phyloP scores from a whole-genome alignment of 805 yeast genomes.

The Monosporozyma unispora region DNA sequence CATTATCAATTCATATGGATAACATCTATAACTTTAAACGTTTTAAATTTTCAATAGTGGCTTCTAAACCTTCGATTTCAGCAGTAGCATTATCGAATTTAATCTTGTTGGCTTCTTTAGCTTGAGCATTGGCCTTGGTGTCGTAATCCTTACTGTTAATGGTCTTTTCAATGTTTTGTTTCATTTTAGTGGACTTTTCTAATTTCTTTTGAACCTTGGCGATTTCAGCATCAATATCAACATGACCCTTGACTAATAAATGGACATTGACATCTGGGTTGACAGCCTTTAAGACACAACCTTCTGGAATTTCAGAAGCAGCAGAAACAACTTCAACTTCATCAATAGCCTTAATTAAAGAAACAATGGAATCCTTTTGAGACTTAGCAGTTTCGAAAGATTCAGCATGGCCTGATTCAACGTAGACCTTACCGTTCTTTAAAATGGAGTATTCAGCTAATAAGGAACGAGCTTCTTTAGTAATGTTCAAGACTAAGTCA shows the following conservation, averaged over 20 bases:
- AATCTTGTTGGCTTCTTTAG: constrained; percentile 63
- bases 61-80: constrained; percentile 82
- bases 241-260: constrained; percentile 85
- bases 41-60: constrained; percentile 78
- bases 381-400: constrained; percentile 45
- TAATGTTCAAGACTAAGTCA: constrained; percentile 74
- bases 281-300: constrained; percentile 81
- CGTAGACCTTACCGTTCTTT: constrained; percentile 78
- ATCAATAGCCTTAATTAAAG: constrained; percentile 86
- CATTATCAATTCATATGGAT: neutral
- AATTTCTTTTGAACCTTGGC: constrained; percentile 72
- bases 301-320: constrained; percentile 62
- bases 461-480: constrained; percentile 86
- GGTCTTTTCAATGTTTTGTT: constrained; percentile 58
- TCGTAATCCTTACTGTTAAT: constrained; percentile 68
- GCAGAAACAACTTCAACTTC: constrained; percentile 54
- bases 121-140: constrained; percentile 74
- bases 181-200: constrained; percentile 50
- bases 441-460: constrained; percentile 82
- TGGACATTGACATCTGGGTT: constrained; percentile 78
- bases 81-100: constrained; percentile 66
- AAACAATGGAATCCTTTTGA: constrained; percentile 79
- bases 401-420: constrained; percentile 51
- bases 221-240: constrained; percentile 88
- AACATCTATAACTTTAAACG: constrained; percentile 50